Evolutionary conservation across 495 filamentous ascomycete genomes (phyloP).

Genomic region (Aspergillus cavernicola): DNA sequence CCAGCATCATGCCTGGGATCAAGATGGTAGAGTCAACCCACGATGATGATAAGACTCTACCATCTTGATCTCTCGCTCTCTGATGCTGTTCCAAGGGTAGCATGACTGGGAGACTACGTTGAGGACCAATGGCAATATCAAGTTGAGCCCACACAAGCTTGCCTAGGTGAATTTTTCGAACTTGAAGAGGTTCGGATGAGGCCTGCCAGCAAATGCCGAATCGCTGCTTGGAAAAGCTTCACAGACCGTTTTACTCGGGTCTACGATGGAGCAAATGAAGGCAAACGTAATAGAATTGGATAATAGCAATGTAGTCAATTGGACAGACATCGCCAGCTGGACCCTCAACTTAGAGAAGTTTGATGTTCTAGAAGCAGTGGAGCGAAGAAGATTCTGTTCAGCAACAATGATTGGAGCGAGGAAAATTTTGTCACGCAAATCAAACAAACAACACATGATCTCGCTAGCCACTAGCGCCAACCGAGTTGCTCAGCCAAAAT

Average conservation of each 20-base stretch:
- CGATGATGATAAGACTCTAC: too few relatives aligned
- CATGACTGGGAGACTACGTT: too few relatives aligned
- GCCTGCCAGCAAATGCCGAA: too few relatives aligned
- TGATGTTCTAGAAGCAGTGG: conserved; percentile 3
- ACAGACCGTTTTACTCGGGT: background rate
- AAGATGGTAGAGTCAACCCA: too few relatives aligned
- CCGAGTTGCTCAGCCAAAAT: conserved; percentile 7
- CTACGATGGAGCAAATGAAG: background rate
- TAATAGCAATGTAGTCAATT: background rate
- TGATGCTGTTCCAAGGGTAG: too few relatives aligned
- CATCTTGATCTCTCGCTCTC: too few relatives aligned
- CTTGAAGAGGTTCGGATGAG: too few relatives aligned
- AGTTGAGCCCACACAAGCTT: too few relatives aligned
- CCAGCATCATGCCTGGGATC: too few relatives aligned
- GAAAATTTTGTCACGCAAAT: conserved; percentile 16
- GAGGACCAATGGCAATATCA: too few relatives aligned
- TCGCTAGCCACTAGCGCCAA: conserved; percentile 36
- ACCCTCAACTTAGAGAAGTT: background rate
- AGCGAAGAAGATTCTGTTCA: background rate
- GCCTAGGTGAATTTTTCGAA: too few relatives aligned
- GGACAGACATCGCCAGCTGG: background rate
- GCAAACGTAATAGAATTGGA: conserved; percentile 6
- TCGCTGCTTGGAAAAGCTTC: background rate
- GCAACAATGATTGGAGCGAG: too few relatives aligned
- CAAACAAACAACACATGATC: conserved; percentile 20